Evolutionary conservation across 2,329 filamentous ascomycete species (phyloP).

Genomic region (Knoxdaviesia capensis): DNA sequence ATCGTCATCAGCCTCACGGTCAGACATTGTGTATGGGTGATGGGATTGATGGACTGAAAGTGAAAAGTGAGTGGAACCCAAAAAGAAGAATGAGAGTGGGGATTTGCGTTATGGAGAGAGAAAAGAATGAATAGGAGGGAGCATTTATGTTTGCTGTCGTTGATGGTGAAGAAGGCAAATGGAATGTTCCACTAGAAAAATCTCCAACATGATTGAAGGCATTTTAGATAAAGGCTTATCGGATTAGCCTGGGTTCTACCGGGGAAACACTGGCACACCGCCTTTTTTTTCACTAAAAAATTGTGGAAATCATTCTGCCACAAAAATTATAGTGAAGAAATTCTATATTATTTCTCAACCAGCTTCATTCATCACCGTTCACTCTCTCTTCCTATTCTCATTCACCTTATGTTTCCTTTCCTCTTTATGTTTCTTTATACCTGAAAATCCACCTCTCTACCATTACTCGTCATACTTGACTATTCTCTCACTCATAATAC

Average conservation of each 20-base stretch:
- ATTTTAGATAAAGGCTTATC: conserved; percentile 1
- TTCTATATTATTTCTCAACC: too few relatives aligned
- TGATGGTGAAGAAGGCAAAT: background rate
- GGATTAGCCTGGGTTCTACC: background rate
- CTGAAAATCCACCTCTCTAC: too few relatives aligned
- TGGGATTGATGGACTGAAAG: background rate
- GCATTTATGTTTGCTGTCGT: background rate
- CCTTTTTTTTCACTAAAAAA: background rate
- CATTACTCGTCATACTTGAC: too few relatives aligned
- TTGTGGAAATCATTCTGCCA: conserved; percentile 1
- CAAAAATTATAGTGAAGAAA: background rate
- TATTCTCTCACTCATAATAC: too few relatives aligned
- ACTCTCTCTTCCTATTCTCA: too few relatives aligned
- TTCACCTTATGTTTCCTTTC: too few relatives aligned
- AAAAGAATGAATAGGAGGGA: conserved; percentile 2
- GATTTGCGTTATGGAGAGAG: background rate
- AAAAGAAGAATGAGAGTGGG: background rate
- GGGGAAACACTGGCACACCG: background rate
- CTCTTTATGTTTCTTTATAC: too few relatives aligned
- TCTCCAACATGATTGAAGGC: too few relatives aligned
- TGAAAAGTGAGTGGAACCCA: background rate
- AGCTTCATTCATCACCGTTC: too few relatives aligned
- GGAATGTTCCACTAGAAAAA: background rate
- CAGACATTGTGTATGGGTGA: conserved; percentile 37
- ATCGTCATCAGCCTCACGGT: conserved; percentile 48